phyloP scores from a whole-genome alignment of 2,329 filamentous ascomycete species.

The Scytalidium lignicola region DNA sequence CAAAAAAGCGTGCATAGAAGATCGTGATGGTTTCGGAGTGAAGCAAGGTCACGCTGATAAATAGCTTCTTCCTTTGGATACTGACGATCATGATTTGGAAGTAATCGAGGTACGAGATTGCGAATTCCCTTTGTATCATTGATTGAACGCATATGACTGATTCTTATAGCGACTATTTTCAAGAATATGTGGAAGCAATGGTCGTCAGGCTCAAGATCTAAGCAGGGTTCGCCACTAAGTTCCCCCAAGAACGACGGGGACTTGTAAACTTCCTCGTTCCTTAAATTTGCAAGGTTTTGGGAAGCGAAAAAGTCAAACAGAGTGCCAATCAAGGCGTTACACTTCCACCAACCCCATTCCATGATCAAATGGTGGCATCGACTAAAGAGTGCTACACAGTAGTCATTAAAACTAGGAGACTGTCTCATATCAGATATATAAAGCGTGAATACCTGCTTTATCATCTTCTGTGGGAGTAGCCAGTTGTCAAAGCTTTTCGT shows the following conservation, averaged over 20 bases:
- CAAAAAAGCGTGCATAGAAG: constrained; percentile 62
- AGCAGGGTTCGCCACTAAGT: constrained; percentile 37
- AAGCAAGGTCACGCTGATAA: constrained; percentile 55
- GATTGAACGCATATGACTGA: constrained; percentile 44
- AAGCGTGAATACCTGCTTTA: constrained; percentile 52
- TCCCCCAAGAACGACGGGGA: constrained; percentile 59
- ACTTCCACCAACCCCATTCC: constrained; percentile 62
- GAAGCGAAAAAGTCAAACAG: constrained; percentile 66
- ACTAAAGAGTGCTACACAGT: constrained; percentile 53
- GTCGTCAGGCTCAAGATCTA: constrained; percentile 50
- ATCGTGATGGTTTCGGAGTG: constrained; percentile 64
- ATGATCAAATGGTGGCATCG: constrained; percentile 59
- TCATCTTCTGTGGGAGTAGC: constrained; percentile 50
- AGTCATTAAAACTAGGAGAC: constrained; percentile 58
- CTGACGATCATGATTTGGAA: constrained; percentile 62
- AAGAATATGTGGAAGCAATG: constrained; percentile 63
- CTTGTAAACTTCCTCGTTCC: constrained; percentile 58
- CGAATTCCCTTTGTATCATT: constrained; percentile 51
- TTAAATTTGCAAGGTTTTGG: constrained; percentile 55
- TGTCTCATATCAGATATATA: constrained; percentile 53
- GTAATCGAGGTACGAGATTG: constrained; percentile 55
- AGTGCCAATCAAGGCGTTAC: constrained; percentile 47
- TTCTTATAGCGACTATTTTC: constrained; percentile 55
- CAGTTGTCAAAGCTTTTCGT: constrained; percentile 49
- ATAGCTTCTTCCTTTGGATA: constrained; percentile 58